Conservation (phyloP, 2,329 filamentous ascomycete species). For the Plectosphaerella sp. region DNA sequence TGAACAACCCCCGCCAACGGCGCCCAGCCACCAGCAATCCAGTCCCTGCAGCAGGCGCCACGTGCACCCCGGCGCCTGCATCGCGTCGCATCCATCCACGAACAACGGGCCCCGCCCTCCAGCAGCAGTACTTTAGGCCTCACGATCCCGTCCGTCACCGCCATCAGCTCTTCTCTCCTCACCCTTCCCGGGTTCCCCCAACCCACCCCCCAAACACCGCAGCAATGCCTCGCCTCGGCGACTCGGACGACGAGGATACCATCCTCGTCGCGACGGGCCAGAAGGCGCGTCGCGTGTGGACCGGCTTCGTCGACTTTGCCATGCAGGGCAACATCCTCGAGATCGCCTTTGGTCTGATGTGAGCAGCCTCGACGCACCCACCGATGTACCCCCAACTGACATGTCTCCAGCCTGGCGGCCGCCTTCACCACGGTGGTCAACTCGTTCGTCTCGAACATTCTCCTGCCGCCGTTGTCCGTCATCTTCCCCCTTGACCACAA, state of each 20-base stretch:
- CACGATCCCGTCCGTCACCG: too few species aligned
- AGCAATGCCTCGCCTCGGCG: constrained; percentile 21
- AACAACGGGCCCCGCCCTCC: too few species aligned
- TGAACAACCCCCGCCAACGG: too few species aligned
- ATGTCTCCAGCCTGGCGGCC: constrained; percentile 52
- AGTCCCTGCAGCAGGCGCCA: too few species aligned
- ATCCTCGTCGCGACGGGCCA: constrained; percentile 43
- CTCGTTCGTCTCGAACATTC: constrained; percentile 65
- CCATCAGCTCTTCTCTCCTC: too few species aligned
- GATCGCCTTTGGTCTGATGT: constrained; percentile 74
- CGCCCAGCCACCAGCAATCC: too few species aligned
- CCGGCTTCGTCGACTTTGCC: constrained; percentile 68
- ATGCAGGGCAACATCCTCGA: constrained; percentile 72
- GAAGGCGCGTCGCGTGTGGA: constrained; percentile 47
- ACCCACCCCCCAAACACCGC: too few species aligned
- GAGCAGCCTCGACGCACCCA: constrained; percentile 16
- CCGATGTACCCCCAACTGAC: constrained; percentile 1
- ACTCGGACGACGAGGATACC: constrained; percentile 29
- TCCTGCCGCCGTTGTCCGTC: constrained; percentile 65
- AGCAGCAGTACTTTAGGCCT: too few species aligned
- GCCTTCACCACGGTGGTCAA: constrained; percentile 69
- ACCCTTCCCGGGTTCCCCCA: too few species aligned
- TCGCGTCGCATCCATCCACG: too few species aligned
- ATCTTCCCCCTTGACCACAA: constrained; percentile 67
- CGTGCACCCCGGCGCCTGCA: too few species aligned